Evolutionary conservation across 805 yeast species (phyloP), one percentile per base, ranked within the genome.

Genomic region (Yarrowia deformans): DNA sequence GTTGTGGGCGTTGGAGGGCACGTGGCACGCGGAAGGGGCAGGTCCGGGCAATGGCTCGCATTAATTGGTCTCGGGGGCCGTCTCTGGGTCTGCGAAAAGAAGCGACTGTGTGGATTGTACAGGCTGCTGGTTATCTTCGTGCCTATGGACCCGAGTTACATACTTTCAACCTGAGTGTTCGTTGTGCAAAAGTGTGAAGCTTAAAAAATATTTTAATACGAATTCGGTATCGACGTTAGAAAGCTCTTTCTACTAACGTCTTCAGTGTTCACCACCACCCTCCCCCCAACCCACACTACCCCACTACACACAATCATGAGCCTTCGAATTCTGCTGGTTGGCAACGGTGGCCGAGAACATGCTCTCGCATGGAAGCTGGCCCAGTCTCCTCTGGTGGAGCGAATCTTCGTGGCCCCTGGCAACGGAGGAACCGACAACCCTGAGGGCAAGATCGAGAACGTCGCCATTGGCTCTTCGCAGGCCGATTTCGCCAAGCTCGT

Each of bases 261-360:
- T 23, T 23, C 19, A 19, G 29, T 13, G 35, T 19, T 54, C 34
- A 37, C 64, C 18, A 37, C 66, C 29, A 23, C 29, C 29, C 29
- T 23, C 29, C 29, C 29, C 29, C 37, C 37, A 34, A 29, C 19
- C 63, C 46, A 39, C 61, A 39, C n/a, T 18, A 29, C 34, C n/a
- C 35, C 46, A n/a, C 66, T 29, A 18, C 40, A 48, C 56, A 23
- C 68, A 48, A 63, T n/a, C 12, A 63, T 63, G 68, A 63, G 68
- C 68, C 68, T 85, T 77, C 91, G 90, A 78, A 80, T 95, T 73
- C 87, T 95, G 71, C 88, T 95, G 72, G 85, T 95, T 74, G 99
- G 99, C 76, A 92, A 90, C 81, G 99, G 99, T 78, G 99, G 99
- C 74, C 93, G 99, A 83, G 99, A 95, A 81, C 98, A 95, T 79